Evolutionary conservation across 176 grass and related monocot genomes (phyloP).

Genomic region (Ananas comosus): DNA sequence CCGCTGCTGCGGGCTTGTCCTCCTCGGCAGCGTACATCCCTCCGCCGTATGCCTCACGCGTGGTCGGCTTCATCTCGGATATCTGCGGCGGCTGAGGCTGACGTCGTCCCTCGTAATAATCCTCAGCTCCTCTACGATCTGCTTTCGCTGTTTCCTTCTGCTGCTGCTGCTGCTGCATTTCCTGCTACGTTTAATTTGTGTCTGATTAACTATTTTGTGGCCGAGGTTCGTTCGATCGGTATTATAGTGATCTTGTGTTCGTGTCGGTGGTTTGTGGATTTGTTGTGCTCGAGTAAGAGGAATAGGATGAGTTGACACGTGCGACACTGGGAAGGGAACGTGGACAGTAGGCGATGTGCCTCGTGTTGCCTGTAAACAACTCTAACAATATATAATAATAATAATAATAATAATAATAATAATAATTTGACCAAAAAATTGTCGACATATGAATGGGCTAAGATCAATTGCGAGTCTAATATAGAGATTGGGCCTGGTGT

Average conservation of each 20-base stretch:
- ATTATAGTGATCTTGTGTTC: no score
- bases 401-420: no score
- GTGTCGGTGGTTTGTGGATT: no score
- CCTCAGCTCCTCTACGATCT: no score
- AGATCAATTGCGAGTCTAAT: no score
- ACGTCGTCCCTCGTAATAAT: no score
- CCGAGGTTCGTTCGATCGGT: no score
- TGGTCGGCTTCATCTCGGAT: conserved; percentile 70
- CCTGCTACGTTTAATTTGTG: conserved; percentile 4
- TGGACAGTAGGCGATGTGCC: not conserved
- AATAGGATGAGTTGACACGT: conserved; percentile 1
- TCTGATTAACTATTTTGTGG: no score
- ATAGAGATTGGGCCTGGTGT: no score
- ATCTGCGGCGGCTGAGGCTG: conserved; percentile 36
- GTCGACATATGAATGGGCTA: no score
- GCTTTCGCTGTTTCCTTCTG: conserved; percentile 9
- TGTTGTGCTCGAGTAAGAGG: not conserved
- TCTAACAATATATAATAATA: no score
- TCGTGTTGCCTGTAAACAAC: not conserved
- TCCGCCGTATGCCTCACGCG: conserved; percentile 66
- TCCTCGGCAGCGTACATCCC: conserved; percentile 65
- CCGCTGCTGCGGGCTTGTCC: conserved; percentile 19
- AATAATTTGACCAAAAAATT: no score
- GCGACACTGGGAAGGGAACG: not conserved
- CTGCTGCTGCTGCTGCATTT: conserved; percentile 23